phyloP scores from a whole-genome alignment of 805 yeast genomes.

The Wickerhamomyces ciferrii region DNA sequence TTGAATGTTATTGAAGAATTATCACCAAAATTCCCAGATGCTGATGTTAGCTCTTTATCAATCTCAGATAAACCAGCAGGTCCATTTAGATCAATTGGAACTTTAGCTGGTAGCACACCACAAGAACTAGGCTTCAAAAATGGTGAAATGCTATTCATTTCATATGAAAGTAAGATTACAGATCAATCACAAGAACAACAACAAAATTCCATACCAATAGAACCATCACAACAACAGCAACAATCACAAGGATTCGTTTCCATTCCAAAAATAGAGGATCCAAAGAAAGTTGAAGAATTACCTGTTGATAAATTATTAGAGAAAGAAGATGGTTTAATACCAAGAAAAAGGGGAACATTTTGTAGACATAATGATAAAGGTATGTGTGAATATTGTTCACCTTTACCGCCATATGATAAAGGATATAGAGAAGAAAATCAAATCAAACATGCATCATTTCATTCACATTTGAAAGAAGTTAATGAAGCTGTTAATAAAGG shows the following conservation, averaged over 20 bases:
- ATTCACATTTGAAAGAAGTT: constrained; percentile 71
- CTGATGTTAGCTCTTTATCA: constrained; percentile 20
- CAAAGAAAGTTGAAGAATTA: constrained; percentile 41
- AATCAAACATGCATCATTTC: constrained; percentile 86
- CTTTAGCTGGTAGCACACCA: constrained; percentile 25
- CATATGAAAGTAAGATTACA: constrained; percentile 14
- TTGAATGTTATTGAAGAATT: constrained; percentile 37
- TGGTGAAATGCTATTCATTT: constrained; percentile 42
- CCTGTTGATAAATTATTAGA: constrained; percentile 66
- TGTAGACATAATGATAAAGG: constrained; percentile 92
- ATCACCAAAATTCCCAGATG: constrained; percentile 15
- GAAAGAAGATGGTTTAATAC: constrained; percentile 64
- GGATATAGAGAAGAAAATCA: constrained; percentile 67
- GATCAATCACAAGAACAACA: constrained; percentile 1
- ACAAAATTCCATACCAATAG: background rate
- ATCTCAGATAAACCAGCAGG: constrained; percentile 23
- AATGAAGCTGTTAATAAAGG: constrained; percentile 59
- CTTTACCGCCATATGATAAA: constrained; percentile 92
- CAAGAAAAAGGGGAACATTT: constrained; percentile 51
- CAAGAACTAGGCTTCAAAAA: constrained; percentile 36
- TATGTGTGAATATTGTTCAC: constrained; percentile 97
- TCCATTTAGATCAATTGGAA: constrained; percentile 20
- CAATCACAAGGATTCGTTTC: constrained; percentile 5
- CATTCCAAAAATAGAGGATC: constrained; percentile 8
- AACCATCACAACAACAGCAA: constrained; percentile 2